phyloP scores from a whole-genome alignment of 1,139 yeast species.

The Hyphopichia pseudoburtonii region DNA sequence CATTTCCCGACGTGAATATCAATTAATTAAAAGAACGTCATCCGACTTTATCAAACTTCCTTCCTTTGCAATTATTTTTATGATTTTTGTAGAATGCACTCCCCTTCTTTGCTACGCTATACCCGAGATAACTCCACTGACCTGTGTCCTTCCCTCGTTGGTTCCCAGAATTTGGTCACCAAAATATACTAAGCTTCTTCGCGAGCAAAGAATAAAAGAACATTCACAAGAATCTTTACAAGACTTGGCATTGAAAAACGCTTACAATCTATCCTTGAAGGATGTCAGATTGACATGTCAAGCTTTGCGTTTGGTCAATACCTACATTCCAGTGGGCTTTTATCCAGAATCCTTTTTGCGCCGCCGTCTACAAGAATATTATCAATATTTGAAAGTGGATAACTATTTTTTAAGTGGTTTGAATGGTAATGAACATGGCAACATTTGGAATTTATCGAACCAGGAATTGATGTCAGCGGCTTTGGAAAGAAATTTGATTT shows the following conservation, averaged over 20 bases:
- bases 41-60: constrained; percentile 63
- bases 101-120: constrained; percentile 57
- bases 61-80: constrained; percentile 54
- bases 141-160: constrained; percentile 62
- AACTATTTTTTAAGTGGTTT: constrained; percentile 46
- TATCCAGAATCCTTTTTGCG: constrained; percentile 42
- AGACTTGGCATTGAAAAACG: constrained; percentile 35
- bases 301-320: constrained; percentile 38
- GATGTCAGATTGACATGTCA: constrained; percentile 35
- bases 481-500: constrained; percentile 49
- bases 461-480: constrained; percentile 49
- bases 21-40: constrained; percentile 56
- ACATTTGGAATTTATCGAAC: constrained; percentile 44
- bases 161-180: constrained; percentile 35
- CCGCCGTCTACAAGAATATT: constrained; percentile 36
- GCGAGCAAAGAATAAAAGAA: constrained; percentile 10
- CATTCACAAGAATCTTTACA: constrained; percentile 11
- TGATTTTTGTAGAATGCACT: constrained; percentile 62
- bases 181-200: not conserved
- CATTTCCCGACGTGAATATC: constrained; percentile 56
- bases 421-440: constrained; percentile 39
- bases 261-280: constrained; percentile 39
- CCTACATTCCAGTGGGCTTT: constrained; percentile 35
- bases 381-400: constrained; percentile 50
- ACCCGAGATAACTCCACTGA: constrained; percentile 68